phyloP scores from a whole-genome alignment of 805 yeast species.

The Lipomyces kockii region DNA sequence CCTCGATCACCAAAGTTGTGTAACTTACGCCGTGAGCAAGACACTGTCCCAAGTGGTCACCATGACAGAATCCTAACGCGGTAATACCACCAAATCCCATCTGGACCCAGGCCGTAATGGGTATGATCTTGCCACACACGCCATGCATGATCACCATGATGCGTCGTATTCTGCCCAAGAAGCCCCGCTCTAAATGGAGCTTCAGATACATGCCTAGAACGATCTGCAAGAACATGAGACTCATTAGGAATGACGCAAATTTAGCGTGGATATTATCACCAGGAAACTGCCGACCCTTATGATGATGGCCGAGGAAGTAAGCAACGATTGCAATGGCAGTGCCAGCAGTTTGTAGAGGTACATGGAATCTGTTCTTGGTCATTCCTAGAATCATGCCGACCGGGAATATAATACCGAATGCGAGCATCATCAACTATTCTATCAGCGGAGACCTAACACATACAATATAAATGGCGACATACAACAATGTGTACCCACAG shows the following conservation, averaged over 20 bases:
- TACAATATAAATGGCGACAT: conserved; percentile 5
- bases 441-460: not conserved
- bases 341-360: conserved; percentile 47
- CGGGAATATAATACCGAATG: conserved; percentile 50
- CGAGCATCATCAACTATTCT: conserved; percentile 41
- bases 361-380: conserved; percentile 46
- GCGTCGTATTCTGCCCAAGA: conserved; percentile 44
- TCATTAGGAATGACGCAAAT: conserved; percentile 46
- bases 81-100: conserved; percentile 82
- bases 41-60: conserved; percentile 87
- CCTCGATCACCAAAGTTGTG: not conserved
- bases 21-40: conserved; percentile 75
- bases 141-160: conserved; percentile 45
- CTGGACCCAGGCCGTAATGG: conserved; percentile 72
- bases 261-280: conserved; percentile 45
- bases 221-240: conserved; percentile 43
- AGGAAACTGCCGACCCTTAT: conserved; percentile 46
- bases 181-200: conserved; percentile 46
- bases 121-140: conserved; percentile 43
- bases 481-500: conserved; percentile 44
- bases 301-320: conserved; percentile 49
- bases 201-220: conserved; percentile 47
- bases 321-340: conserved; percentile 47
- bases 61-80: conserved; percentile 85
- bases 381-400: conserved; percentile 50